Evolutionary conservation across 106 monocot genomes (phyloP), one percentile per base, ranked within the genome.

Genomic region (Allium cepa): DNA sequence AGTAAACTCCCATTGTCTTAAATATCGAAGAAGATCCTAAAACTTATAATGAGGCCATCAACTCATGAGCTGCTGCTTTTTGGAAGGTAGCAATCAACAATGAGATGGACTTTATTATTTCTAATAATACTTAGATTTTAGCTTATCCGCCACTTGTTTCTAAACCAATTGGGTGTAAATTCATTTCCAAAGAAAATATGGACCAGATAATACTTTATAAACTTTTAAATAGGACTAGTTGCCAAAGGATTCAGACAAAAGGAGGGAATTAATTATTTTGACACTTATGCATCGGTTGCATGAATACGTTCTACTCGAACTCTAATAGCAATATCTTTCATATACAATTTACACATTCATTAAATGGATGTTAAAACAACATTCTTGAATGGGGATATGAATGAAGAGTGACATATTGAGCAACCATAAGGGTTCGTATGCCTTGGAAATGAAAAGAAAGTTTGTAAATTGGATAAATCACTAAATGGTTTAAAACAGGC

Each of bases 331-430:
- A 2, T 62, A 9, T 26, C 28, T 62, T 46, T 10, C 16, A 28
- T 45, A 11, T 28, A 62, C 27, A 62, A 62, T 0, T 28, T 62
- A 2, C 6, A 14, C 3, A 45, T 62, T 28, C 28, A 36, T 28
- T 18, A 28, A 62, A 62, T 62, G 28, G 27, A 62, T 62, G 62
- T 62, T 1, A 62, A 62, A 62, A 62, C 62, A 9, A 5, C 62
- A 28, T 62, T 62, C 26, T 10, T 62, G 10, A 62, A 45, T 62
- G 62, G 62, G 27, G 62, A 62, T 62, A 36, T 62, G 9, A 46
- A 62, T 12, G 36, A 46, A 46, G 26, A 62, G 27, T 36, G 46
- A 36, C 46, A 62, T 62, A 62, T 62, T 11, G 8, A 10, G 13
- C 28, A 45, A 3, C 62, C 62, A 36, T 1, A 62, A 62, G 59